Conservation (phyloP, 2,329 filamentous ascomycete species). For the Madurella fahalii region DNA sequence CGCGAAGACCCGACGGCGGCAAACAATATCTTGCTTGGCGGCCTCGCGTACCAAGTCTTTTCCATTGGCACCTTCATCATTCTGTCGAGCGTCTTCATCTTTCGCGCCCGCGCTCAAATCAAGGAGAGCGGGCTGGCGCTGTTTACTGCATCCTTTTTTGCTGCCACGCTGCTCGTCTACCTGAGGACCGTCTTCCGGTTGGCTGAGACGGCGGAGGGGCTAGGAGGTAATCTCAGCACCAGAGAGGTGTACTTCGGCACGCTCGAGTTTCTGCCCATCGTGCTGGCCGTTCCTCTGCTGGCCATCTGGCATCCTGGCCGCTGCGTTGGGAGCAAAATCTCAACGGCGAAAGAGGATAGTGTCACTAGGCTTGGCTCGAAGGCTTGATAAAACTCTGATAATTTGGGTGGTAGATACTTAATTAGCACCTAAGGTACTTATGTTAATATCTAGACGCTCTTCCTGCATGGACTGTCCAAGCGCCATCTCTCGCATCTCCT, state of each 20-base stretch:
- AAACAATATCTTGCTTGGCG: slow-evolving; percentile 54
- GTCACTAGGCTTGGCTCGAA: slow-evolving; percentile 21
- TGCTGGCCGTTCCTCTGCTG: slow-evolving; percentile 16
- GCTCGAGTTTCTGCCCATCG: slow-evolving; percentile 18
- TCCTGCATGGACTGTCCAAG: no score
- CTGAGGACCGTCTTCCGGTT: slow-evolving; percentile 19
- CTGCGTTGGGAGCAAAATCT: slow-evolving; percentile 18
- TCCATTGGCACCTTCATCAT: slow-evolving; percentile 47
- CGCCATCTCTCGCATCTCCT: no score
- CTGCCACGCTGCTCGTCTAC: slow-evolving; percentile 42
- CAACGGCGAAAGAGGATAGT: slow-evolving; percentile 4
- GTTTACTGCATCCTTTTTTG: no score
- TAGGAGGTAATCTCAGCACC: slow-evolving; percentile 19
- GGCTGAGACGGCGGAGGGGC: slow-evolving; percentile 19
- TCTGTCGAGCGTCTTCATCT: slow-evolving; percentile 39
- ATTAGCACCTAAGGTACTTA: no score
- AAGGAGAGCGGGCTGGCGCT: neutral
- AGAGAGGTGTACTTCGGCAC: slow-evolving; percentile 21
- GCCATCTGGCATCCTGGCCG: slow-evolving; percentile 20
- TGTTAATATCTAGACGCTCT: no score
- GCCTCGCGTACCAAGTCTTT: slow-evolving; percentile 52
- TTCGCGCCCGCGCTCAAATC: slow-evolving; percentile 26
- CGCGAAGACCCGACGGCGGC: slow-evolving; percentile 45
- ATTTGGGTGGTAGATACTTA: no score
- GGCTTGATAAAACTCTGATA: no score